Percentiles rank a stretch among this genome's conserved stretches.
Conservation (phyloP, 495 filamentous ascomycete species). For the Aspergillus hancockii region DNA sequence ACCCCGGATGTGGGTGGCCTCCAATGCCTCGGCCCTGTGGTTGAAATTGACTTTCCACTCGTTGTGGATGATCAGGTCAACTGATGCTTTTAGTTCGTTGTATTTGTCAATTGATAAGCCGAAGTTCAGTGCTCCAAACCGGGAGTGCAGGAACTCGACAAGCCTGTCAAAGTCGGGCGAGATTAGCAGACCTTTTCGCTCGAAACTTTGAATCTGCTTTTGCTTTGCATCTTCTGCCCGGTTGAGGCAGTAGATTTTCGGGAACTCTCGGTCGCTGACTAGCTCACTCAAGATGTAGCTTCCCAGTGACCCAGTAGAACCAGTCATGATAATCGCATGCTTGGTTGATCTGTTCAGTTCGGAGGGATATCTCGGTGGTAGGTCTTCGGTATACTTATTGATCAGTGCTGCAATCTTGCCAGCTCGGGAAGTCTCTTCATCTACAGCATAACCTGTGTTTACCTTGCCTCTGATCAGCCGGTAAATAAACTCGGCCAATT, state of each 20-base stretch:
- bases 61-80: slow-evolving; percentile 57
- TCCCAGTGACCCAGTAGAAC: slow-evolving; percentile 43
- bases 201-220: slow-evolving; percentile 8
- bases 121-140: slow-evolving; percentile 44
- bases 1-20: slow-evolving; percentile 47
- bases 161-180: neutral
- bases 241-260: slow-evolving; percentile 37
- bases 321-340: slow-evolving; percentile 34
- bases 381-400: neutral
- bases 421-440: neutral
- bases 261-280: slow-evolving; percentile 18
- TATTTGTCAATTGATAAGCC: slow-evolving; percentile 43
- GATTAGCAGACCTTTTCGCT: slow-evolving; percentile 12
- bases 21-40: slow-evolving; percentile 49
- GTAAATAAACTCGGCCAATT: neutral
- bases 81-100: slow-evolving; percentile 31
- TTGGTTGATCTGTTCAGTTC: neutral
- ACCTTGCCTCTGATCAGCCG: neutral
- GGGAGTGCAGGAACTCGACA: slow-evolving; percentile 47
- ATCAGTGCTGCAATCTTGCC: neutral
- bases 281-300: slow-evolving; percentile 34
- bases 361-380: neutral
- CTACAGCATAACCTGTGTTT: neutral
- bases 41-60: slow-evolving; percentile 61
- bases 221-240: slow-evolving; percentile 35